Percentiles rank a stretch among this genome's conserved stretches.
Conservation (phyloP, 177 flowering plant species). For the Vitis hybrid region DNA sequence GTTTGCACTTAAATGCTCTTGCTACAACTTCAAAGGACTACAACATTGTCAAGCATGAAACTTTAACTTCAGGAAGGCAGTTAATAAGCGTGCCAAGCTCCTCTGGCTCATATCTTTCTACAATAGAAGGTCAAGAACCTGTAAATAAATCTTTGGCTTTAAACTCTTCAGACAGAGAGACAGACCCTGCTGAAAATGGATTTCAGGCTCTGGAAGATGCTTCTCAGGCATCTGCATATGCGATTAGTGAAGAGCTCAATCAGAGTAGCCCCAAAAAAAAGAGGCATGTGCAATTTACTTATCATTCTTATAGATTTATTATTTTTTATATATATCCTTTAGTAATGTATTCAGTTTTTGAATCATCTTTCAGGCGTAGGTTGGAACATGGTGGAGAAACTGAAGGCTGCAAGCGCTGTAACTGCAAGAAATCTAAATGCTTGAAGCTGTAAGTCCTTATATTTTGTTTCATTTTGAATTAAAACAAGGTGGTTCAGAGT, state of each 20-base stretch:
- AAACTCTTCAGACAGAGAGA: conserved; percentile 36
- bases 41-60: conserved; percentile 47
- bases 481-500: too few species aligned
- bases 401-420: conserved; percentile 85
- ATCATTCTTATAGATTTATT: background rate
- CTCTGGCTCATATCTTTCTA: conserved; percentile 33
- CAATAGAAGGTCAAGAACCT: conserved; percentile 32
- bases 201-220: conserved; percentile 40
- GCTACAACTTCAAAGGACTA: conserved; percentile 54
- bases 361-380: conserved; percentile 52
- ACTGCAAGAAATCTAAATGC: conserved; percentile 96
- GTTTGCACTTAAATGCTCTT: conserved; percentile 89
- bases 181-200: conserved; percentile 31
- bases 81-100: conserved; percentile 40
- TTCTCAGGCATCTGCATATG: conserved; percentile 35
- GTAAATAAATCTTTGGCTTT: conserved; percentile 26
- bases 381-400: conserved; percentile 55
- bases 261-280: conserved; percentile 81
- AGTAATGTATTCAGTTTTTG: background rate
- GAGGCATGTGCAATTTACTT: conserved; percentile 40
- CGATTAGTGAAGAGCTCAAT: conserved; percentile 48
- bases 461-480: background rate
- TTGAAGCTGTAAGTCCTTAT: conserved; percentile 85
- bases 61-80: conserved; percentile 35
- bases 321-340: background rate